Evolutionary conservation across 2,329 filamentous ascomycete genomes (phyloP).

Genomic region (Sporothrix variecibatus): DNA sequence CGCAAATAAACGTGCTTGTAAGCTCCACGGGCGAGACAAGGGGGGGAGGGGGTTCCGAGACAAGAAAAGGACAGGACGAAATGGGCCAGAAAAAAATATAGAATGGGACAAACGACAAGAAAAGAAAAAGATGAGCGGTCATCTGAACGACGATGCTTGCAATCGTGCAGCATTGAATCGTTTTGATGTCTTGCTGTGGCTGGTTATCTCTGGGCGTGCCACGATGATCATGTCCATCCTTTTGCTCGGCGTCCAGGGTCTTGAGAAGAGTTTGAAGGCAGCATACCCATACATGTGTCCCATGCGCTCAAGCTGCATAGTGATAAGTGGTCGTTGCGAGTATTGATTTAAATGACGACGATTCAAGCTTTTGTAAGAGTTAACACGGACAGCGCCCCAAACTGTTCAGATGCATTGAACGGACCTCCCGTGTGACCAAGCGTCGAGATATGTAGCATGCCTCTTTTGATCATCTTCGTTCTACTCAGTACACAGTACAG

Average conservation of each 20-base stretch:
- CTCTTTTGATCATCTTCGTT: background rate
- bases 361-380: background rate
- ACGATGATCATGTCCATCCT: background rate
- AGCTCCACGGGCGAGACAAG: constrained; percentile 17
- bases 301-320: constrained; percentile 3
- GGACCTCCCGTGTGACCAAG: constrained; percentile 1
- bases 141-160: constrained; percentile 8
- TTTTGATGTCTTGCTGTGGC: background rate
- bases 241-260: background rate
- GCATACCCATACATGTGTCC: background rate
- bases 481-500: background rate
- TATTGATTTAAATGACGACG: background rate
- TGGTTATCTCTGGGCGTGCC: background rate
- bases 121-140: background rate
- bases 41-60: background rate
- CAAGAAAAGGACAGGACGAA: background rate
- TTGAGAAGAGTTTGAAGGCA: background rate
- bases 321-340: background rate
- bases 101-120: background rate
- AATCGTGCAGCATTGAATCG: background rate
- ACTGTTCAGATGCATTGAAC: background rate
- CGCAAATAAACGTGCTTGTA: constrained; percentile 19
- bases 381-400: background rate
- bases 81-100: background rate
- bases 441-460: constrained; percentile 1